Conservation (phyloP, 2,329 filamentous ascomycete genomes). For the Sphaceloma murrayae region DNA sequence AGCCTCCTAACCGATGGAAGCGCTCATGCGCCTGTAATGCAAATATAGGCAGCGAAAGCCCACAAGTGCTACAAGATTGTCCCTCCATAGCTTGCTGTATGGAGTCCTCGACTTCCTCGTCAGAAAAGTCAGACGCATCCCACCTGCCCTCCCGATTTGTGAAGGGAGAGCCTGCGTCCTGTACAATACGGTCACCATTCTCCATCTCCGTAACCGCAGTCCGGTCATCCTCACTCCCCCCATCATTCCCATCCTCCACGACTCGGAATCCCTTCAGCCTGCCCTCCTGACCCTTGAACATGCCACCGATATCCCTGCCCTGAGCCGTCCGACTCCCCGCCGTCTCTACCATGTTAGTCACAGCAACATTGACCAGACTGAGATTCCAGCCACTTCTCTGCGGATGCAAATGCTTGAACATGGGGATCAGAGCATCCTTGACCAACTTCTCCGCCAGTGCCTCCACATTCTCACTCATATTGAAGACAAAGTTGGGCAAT, state of each 20-base stretch:
- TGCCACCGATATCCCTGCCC: constrained; percentile 67
- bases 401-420: constrained; percentile 66
- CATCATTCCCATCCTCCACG: constrained; percentile 32
- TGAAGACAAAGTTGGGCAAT: constrained; percentile 66
- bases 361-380: constrained; percentile 76
- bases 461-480: constrained; percentile 48
- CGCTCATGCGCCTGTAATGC: constrained; percentile 49
- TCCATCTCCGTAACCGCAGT: not conserved
- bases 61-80: constrained; percentile 41
- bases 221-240: constrained; percentile 4
- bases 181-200: not conserved
- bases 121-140: not conserved
- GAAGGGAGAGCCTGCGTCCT: not conserved
- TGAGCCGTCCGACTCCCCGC: constrained; percentile 37
- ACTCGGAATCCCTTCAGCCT: constrained; percentile 58
- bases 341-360: constrained; percentile 63
- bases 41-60: constrained; percentile 47
- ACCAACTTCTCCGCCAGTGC: constrained; percentile 59
- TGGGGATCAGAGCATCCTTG: constrained; percentile 54
- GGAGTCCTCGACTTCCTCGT: constrained; percentile 15
- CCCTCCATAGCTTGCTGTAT: constrained; percentile 23
- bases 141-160: not conserved
- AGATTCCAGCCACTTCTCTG: constrained; percentile 66
- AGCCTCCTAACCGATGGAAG: constrained; percentile 34
- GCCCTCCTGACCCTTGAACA: constrained; percentile 70